Evolutionary conservation across 1,284 basidiomycete species (phyloP), one percentile per base, ranked within the genome.

Genomic region (Malassezia arunalokei): DNA sequence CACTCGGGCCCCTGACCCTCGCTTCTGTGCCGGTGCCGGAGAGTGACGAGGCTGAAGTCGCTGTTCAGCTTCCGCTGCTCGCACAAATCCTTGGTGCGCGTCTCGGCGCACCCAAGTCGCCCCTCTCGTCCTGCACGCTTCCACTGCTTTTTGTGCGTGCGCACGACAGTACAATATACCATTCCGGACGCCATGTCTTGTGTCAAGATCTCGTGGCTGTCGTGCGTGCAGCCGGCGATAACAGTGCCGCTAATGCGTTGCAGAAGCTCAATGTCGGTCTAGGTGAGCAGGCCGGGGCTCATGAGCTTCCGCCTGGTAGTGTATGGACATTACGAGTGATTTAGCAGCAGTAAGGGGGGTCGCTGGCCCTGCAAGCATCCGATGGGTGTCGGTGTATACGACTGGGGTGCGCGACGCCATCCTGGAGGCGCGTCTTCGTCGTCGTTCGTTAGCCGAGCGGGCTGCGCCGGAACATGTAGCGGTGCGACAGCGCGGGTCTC

Each of bases 1-100:
- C 84, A 56, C 76, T 92, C 11, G 90, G 90, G 0, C 89, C 89
- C 4, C 78, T 92, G 31, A 8, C 40, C 1, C 47, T 35, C 30
- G 55, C n/a, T 8, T 47, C n/a, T 7, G 51, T 5, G 8, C 49
- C 40, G 9, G 37, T 2, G n/a, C 54, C 12, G 30, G 56, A 40
- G 29, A 48, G 40, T 39, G 54, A 28, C 24, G 63, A 64, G 49
- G 54, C 57, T 0, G 57, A 58, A 29, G 59, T 65, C 37, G 57
- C 54, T 14, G 59, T 63, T 38, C 51, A 58, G 9, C 51, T 67
- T 3, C 66, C 66, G 6, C 33, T 56, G 5, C 57, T 66, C 6
- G 35, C 31, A 7, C 53, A 56, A 2, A 53, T 67, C 43, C 48
- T 65, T 24, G 58, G 48, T 15, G 41, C 48, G 8, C 28, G 35